A percentile compares a stretch with the other conserved stretches of the same genome.
These are phyloP conservation scores for Exophiala oligosperma DNA, from an alignment of 2,329 filamentous ascomycete genomes.

Conservation along the genomic window DNA sequence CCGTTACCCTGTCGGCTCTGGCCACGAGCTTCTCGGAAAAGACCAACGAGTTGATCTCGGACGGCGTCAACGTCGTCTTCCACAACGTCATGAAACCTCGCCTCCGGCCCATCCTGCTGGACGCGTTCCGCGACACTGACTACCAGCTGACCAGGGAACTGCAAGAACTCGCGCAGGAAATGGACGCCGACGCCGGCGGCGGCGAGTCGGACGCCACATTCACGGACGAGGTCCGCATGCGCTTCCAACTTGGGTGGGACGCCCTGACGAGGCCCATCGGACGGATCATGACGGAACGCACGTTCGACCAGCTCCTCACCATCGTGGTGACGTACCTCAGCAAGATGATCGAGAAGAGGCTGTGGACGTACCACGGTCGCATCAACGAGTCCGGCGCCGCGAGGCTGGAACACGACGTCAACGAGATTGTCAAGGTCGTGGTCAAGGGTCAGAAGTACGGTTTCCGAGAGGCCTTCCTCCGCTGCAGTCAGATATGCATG, in stretches of 20 bases:
- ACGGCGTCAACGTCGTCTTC: constrained; percentile 83
- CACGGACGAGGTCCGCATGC: constrained; percentile 68
- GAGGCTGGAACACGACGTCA: constrained; percentile 79
- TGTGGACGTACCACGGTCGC: constrained; percentile 76
- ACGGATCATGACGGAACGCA: constrained; percentile 75
- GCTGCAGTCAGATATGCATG: constrained; percentile 77
- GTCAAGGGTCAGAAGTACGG: constrained; percentile 68
- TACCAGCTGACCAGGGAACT: constrained; percentile 65
- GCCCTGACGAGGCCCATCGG: constrained; percentile 80
- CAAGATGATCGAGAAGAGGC: constrained; percentile 79
- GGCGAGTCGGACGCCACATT: constrained; percentile 30
- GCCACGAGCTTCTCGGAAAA: constrained; percentile 73
- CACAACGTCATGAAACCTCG: constrained; percentile 83
- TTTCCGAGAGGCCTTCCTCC: constrained; percentile 73
- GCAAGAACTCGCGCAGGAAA: constrained; percentile 32
- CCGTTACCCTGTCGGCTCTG: constrained; percentile 59
- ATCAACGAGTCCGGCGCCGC: constrained; percentile 81
- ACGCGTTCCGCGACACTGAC: constrained; percentile 89
- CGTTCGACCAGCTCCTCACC: constrained; percentile 74
- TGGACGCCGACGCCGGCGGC: constrained; percentile 33
- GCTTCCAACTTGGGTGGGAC: constrained; percentile 85
- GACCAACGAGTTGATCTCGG: constrained; percentile 75
- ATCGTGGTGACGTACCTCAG: constrained; percentile 73
- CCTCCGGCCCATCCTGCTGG: constrained; percentile 77
- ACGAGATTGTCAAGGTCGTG: constrained; percentile 63